phyloP scores from a whole-genome alignment of 2,329 filamentous ascomycete genomes.

The Orbilia oligospora region DNA sequence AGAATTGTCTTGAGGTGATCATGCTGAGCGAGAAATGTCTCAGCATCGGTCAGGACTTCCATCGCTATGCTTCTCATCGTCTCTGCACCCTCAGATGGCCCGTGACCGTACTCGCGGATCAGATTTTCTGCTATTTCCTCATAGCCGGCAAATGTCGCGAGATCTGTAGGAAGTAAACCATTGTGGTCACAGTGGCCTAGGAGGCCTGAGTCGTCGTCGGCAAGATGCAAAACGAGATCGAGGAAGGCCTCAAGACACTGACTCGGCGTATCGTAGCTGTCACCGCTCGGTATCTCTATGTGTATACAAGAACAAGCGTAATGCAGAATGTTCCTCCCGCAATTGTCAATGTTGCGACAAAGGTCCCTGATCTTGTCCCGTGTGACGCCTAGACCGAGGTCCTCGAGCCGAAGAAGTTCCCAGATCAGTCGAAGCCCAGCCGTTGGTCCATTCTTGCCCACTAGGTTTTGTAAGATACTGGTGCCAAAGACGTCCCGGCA shows the following conservation, averaged over 20 bases:
- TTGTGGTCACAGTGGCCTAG: neutral
- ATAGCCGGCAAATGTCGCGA: slow-evolving; percentile 5
- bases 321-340: slow-evolving; percentile 18
- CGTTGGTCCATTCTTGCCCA: neutral
- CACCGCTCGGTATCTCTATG: slow-evolving; percentile 10
- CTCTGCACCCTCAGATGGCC: slow-evolving; percentile 6
- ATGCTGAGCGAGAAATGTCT: neutral
- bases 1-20: slow-evolving; percentile 2
- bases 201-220: slow-evolving; percentile 12
- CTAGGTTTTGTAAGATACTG: slow-evolving; percentile 3
- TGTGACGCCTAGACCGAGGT: neutral
- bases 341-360: neutral
- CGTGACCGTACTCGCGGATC: slow-evolving; percentile 1
- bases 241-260: slow-evolving; percentile 9
- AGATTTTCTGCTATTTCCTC: slow-evolving; percentile 8
- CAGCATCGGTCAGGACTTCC: slow-evolving; percentile 6
- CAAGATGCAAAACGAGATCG: slow-evolving; percentile 7
- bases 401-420: slow-evolving; percentile 5
- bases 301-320: slow-evolving; percentile 13
- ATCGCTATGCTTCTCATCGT: slow-evolving; percentile 2
- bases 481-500: slow-evolving; percentile 9
- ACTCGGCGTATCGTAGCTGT: slow-evolving; percentile 2
- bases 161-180: slow-evolving; percentile 5
- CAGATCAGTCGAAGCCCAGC: slow-evolving; percentile 13
- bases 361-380: neutral